Evolutionary conservation across 208 protist genomes (phyloP).

Genomic region (Wallacemonas sp.): DNA sequence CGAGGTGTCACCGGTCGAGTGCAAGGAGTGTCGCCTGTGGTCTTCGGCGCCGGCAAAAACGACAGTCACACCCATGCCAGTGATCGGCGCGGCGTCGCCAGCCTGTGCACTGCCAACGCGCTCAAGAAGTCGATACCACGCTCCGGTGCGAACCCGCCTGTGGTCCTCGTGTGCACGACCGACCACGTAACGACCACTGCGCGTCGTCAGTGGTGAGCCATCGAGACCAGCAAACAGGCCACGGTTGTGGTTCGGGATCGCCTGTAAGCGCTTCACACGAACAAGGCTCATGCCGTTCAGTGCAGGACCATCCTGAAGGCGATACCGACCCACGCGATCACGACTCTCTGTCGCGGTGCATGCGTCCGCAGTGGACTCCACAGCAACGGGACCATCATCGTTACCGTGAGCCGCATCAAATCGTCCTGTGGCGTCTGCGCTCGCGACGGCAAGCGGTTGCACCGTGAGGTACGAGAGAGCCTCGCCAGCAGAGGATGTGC

Average conservation of each 20-base stretch:
- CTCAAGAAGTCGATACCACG: constrained; percentile 21
- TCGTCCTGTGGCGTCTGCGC: too few species aligned
- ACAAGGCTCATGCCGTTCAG: constrained; percentile 30
- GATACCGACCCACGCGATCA: neutral
- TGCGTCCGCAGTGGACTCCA: neutral
- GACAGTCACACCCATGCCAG: neutral
- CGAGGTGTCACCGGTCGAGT: too few species aligned
- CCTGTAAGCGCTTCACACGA: constrained; percentile 45
- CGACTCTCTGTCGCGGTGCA: neutral
- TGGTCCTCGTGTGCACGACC: constrained; percentile 10
- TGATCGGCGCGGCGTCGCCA: neutral
- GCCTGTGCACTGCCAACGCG: neutral
- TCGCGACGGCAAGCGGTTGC: too few species aligned
- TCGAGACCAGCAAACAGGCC: constrained; percentile 48
- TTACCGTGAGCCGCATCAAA: too few species aligned
- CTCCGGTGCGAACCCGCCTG: constrained; percentile 34
- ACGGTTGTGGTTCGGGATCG: constrained; percentile 59
- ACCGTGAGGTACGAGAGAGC: too few species aligned
- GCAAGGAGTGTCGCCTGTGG: neutral
- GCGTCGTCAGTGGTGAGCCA: constrained; percentile 22
- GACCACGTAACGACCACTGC: constrained; percentile 41
- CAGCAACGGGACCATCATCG: too few species aligned
- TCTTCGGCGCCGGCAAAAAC: neutral
- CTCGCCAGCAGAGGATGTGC: too few species aligned
- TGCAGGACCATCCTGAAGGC: neutral